Percentiles rank a stretch among this genome's conserved stretches.
Conservation (phyloP, 345 rosid species). For the thale cress (Arabidopsis thaliana) region DNA sequence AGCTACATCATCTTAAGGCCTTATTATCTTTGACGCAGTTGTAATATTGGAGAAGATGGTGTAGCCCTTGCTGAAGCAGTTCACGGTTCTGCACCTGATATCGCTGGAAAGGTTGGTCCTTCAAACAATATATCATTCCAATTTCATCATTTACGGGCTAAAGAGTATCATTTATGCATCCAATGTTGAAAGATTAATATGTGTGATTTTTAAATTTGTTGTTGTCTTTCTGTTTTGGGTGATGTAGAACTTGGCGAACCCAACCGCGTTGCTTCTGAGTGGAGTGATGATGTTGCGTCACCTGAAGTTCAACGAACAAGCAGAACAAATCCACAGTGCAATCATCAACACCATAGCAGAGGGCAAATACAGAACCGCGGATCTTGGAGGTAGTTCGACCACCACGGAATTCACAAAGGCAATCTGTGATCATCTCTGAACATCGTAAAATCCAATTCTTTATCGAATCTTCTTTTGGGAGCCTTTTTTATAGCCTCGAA, state of each 20-base stretch:
- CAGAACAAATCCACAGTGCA: slow-evolving; percentile 83
- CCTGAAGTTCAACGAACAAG: slow-evolving; percentile 77
- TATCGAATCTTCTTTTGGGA: slow-evolving; percentile 13
- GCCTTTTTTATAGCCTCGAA: slow-evolving; percentile 13
- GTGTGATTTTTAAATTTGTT: background rate
- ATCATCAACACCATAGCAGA: slow-evolving; percentile 84
- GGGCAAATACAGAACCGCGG: slow-evolving; percentile 89
- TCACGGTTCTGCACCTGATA: slow-evolving; percentile 99
- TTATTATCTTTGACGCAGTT: slow-evolving; percentile 54
- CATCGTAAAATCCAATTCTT: slow-evolving; percentile 41
- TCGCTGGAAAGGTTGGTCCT: slow-evolving; percentile 90
- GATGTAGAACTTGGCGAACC: slow-evolving; percentile 85
- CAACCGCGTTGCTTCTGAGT: slow-evolving; percentile 92
- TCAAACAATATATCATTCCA: background rate
- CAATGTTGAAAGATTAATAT: background rate
- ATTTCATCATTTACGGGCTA: background rate
- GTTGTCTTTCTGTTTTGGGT: background rate
- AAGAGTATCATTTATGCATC: background rate
- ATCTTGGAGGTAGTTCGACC: slow-evolving; percentile 81
- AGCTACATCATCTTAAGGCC: slow-evolving; percentile 21
- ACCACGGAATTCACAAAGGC: slow-evolving; percentile 92
- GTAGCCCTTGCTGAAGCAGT: slow-evolving; percentile 99
- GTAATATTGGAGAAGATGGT: slow-evolving; percentile 96
- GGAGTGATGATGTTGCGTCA: slow-evolving; percentile 88
- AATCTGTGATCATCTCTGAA: slow-evolving; percentile 82